Percentiles rank a stretch among this genome's conserved stretches.
These are phyloP conservation scores for Aurantiochytrium sp. DNA, from an alignment of 108 stramenopile species.

Conservation along the genomic window DNA sequence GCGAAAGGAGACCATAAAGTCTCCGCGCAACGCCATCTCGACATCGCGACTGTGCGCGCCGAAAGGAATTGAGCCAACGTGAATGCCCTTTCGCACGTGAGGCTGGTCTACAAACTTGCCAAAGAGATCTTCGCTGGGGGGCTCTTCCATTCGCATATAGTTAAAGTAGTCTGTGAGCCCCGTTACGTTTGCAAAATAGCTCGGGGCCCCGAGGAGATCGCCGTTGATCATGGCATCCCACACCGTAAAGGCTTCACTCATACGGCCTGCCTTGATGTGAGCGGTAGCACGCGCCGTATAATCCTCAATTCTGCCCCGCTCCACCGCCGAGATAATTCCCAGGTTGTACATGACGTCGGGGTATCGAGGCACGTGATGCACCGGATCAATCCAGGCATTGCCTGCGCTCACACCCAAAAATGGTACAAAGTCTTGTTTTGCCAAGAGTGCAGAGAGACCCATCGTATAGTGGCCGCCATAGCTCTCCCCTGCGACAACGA, in stretches of 20 bases:
- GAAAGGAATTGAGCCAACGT: neutral
- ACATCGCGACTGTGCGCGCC: neutral
- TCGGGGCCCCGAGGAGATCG: neutral
- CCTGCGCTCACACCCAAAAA: constrained; percentile 21
- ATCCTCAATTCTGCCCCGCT: neutral
- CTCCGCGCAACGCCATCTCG: neutral
- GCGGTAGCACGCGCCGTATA: neutral
- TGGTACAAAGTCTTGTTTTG: neutral
- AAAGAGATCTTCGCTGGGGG: neutral
- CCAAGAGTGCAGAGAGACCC: neutral
- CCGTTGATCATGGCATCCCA: constrained; percentile 30
- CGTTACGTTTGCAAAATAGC: constrained; percentile 12
- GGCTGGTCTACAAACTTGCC: constrained; percentile 14
- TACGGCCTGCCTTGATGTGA: neutral
- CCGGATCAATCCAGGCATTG: constrained; percentile 26
- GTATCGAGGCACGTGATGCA: neutral
- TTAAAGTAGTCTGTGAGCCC: neutral
- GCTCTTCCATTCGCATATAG: neutral
- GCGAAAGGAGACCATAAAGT: constrained; percentile 16
- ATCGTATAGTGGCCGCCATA: constrained; percentile 32
- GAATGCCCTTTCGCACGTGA: neutral
- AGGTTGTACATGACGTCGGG: neutral
- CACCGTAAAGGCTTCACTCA: neutral
- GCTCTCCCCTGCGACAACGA: constrained; percentile 30
- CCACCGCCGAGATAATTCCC: neutral